phyloP scores from a whole-genome alignment of 2,329 filamentous ascomycete genomes.

The Whalleya microplaca region DNA sequence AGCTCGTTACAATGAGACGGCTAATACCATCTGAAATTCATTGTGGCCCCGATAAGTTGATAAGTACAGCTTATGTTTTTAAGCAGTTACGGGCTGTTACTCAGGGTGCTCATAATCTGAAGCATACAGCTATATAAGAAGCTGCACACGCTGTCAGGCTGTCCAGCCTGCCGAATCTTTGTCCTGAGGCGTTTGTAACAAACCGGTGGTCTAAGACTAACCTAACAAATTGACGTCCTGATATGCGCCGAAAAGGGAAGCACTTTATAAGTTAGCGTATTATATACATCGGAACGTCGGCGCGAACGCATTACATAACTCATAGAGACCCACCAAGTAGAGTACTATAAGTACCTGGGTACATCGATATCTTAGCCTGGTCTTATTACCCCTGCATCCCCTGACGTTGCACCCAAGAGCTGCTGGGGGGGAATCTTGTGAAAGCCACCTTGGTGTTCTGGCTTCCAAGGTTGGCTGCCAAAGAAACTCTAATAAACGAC shows the following conservation, averaged over 20 bases:
- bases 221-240: too few relatives aligned
- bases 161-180: too few relatives aligned
- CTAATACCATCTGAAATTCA: background rate
- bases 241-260: too few relatives aligned
- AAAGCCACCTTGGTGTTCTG: background rate
- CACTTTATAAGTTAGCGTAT: too few relatives aligned
- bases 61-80: background rate
- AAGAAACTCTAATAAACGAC: background rate
- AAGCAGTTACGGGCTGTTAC: background rate
- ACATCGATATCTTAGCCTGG: slow-evolving; percentile 2
- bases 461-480: too few relatives aligned
- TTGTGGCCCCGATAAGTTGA: background rate
- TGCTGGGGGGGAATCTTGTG: too few relatives aligned
- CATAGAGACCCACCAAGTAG: background rate
- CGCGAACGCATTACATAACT: slow-evolving; percentile 6
- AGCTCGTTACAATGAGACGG: too few relatives aligned
- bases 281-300: slow-evolving; percentile 13
- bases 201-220: too few relatives aligned
- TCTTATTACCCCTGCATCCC: slow-evolving; percentile 3
- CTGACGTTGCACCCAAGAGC: slow-evolving; percentile 24
- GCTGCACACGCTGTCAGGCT: slow-evolving; percentile 3
- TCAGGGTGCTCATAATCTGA: background rate
- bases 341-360: background rate
- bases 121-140: background rate
- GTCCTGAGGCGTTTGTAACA: too few relatives aligned